These are phyloP conservation scores for Coemansia sp. DNA, from an alignment of 192 early-diverging fungal species.

Conservation along the genomic window DNA sequence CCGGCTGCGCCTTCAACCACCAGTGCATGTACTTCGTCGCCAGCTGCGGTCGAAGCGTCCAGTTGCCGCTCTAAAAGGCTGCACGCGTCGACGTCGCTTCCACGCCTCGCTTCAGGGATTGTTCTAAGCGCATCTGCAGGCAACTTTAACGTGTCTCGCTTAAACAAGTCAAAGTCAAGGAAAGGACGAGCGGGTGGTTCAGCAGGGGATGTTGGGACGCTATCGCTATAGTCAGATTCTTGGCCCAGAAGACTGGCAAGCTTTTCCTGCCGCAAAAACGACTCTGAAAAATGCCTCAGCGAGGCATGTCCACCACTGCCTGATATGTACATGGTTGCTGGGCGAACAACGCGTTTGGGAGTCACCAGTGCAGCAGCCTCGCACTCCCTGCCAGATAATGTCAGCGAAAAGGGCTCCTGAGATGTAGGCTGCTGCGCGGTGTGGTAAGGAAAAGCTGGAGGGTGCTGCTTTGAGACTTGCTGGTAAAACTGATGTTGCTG, in stretches of 20 bases:
- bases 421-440: background rate
- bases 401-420: background rate
- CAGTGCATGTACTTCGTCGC: background rate
- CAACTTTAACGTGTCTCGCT: background rate
- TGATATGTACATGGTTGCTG: slow-evolving; percentile 38
- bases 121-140: background rate
- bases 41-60: background rate
- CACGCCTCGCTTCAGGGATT: slow-evolving; percentile 17
- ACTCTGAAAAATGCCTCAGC: slow-evolving; percentile 24
- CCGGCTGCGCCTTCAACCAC: background rate
- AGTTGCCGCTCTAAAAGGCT: background rate
- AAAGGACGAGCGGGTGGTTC: slow-evolving; percentile 12
- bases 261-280: slow-evolving; percentile 35
- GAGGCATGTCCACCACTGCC: slow-evolving; percentile 5
- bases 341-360: slow-evolving; percentile 16
- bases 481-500: slow-evolving; percentile 32
- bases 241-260: slow-evolving; percentile 36
- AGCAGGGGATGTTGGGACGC: slow-evolving; percentile 28
- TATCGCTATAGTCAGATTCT: slow-evolving; percentile 28
- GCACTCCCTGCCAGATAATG: background rate
- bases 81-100: background rate
- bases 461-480: slow-evolving; percentile 14
- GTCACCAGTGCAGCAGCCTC: background rate
- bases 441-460: background rate
- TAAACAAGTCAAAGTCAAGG: slow-evolving; percentile 3